These are phyloP conservation scores for Starmerella stigmatis DNA, from an alignment of 805 yeast species.

Conservation along the genomic window DNA sequence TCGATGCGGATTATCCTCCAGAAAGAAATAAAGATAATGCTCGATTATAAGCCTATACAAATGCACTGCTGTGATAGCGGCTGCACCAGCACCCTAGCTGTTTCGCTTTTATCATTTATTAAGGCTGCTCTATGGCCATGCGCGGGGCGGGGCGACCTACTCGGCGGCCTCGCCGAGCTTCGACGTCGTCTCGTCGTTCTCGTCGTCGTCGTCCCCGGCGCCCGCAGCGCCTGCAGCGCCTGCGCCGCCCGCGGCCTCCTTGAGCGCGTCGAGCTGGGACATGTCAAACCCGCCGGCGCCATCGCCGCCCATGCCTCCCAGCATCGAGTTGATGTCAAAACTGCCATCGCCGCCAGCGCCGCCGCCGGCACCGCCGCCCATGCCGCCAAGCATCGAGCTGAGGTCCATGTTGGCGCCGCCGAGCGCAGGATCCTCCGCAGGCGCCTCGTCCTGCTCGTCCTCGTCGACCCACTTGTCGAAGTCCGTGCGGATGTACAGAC, in stretches of 20 bases:
- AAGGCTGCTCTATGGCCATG: too few species aligned
- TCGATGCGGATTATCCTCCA: too few species aligned
- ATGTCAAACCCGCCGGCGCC: slow-evolving; percentile 27
- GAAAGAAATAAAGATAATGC: too few species aligned
- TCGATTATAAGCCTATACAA: too few species aligned
- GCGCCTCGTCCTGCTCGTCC: slow-evolving; percentile 81
- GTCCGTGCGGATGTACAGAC: slow-evolving; percentile 79
- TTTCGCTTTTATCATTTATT: too few species aligned
- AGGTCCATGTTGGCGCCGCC: slow-evolving; percentile 27
- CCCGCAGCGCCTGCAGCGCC: slow-evolving; percentile 4
- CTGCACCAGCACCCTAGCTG: too few species aligned
- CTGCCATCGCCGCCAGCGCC: slow-evolving; percentile 31
- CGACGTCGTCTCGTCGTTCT: slow-evolving; percentile 22
- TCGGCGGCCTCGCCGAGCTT: slow-evolving; percentile 23
- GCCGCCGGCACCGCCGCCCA: too few species aligned
- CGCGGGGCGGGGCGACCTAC: too few species aligned
- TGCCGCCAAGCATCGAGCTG: slow-evolving; percentile 4
- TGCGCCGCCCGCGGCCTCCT: slow-evolving; percentile 9
- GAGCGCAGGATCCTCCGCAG: slow-evolving; percentile 36
- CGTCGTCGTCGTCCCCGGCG: slow-evolving; percentile 19
- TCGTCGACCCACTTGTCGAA: slow-evolving; percentile 98
- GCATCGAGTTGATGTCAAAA: slow-evolving; percentile 2
- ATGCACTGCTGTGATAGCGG: too few species aligned
- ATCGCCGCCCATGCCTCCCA: slow-evolving; percentile 15
- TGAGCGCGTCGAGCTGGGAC: slow-evolving; percentile 22